Percentiles rank a stretch among this genome's conserved stretches.
Evolutionary conservation across 108 stramenopile species (phyloP).

Genomic region (Skeletonema menzelii): DNA sequence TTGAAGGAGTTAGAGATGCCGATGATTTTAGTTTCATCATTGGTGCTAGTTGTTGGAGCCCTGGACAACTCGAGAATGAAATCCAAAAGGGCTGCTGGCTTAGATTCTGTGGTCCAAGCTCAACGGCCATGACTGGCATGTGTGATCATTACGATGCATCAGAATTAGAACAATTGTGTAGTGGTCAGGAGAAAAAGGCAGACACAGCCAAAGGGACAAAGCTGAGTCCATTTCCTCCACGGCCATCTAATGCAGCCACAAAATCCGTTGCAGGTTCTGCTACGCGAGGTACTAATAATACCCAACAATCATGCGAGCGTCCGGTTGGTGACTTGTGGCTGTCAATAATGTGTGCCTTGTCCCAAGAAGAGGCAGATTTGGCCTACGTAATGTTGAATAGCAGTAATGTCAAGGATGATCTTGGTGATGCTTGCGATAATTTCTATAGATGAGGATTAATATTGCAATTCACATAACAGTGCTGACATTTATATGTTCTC

Average conservation of each 20-base stretch:
- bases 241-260: conserved; percentile 31
- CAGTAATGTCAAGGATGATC: conserved; percentile 22
- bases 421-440: conserved; percentile 49
- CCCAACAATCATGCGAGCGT: conserved; percentile 21
- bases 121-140: conserved; percentile 66
- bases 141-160: conserved; percentile 54
- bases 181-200: not conserved
- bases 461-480: not conserved
- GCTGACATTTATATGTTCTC: no score
- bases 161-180: conserved; percentile 2
- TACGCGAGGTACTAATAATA: not conserved
- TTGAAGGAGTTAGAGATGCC: conserved; percentile 49
- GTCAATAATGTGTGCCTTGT: conserved; percentile 79
- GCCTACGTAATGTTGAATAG: conserved; percentile 59
- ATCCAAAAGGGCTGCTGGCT: conserved; percentile 84
- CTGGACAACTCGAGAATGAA: conserved; percentile 77
- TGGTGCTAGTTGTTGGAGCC: conserved; percentile 76
- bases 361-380: conserved; percentile 69
- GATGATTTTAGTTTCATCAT: conserved; percentile 80
- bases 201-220: conserved; percentile 5
- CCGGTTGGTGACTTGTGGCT: conserved; percentile 77
- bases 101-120: conserved; percentile 66
- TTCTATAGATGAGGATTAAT: conserved; percentile 24
- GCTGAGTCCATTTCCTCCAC: conserved; percentile 29
- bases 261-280: conserved; percentile 4